A percentile compares a stretch with the other conserved stretches of the same genome.
phyloP scores from a whole-genome alignment of 352 stramenopile species.

The Phytopythium kandeliae region DNA sequence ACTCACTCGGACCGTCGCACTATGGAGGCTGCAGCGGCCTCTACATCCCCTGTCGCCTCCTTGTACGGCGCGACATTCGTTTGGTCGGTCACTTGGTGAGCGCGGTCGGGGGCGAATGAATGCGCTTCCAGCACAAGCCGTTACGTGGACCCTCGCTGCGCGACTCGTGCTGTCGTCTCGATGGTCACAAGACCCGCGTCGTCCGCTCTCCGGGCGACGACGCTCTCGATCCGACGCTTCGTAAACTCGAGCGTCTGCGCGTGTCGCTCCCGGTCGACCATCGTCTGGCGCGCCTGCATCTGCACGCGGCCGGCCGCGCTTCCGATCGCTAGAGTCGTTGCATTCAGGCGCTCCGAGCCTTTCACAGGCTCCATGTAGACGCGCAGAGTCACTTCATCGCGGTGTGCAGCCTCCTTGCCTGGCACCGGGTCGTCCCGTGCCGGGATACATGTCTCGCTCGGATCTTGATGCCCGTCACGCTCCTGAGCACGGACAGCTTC shows the following conservation, averaged over 20 bases:
- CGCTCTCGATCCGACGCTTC: slow-evolving; percentile 43
- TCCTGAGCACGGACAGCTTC: neutral
- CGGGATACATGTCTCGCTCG: neutral
- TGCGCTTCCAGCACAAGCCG: too few relatives aligned
- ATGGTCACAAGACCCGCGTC: slow-evolving; percentile 3
- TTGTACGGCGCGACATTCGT: too few relatives aligned
- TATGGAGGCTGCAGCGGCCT: too few relatives aligned
- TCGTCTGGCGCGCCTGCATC: neutral
- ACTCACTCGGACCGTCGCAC: too few relatives aligned
- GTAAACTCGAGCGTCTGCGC: slow-evolving; percentile 57
- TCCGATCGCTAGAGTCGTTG: slow-evolving; percentile 26
- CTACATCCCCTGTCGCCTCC: too few relatives aligned
- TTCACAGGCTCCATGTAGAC: slow-evolving; percentile 37
- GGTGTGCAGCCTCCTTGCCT: neutral
- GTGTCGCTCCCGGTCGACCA: slow-evolving; percentile 24
- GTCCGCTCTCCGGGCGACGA: slow-evolving; percentile 11
- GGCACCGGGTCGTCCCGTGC: neutral
- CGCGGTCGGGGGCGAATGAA: too few relatives aligned
- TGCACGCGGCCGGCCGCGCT: neutral
- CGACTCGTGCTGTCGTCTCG: slow-evolving; percentile 11
- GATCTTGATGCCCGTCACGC: neutral
- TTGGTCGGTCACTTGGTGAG: too few relatives aligned
- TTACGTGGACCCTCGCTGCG: neutral
- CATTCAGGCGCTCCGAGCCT: slow-evolving; percentile 55
- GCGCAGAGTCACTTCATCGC: slow-evolving; percentile 15